Base-by-base conservation (phyloP, 306 rosid species). In the Quercus ilex region DNA sequence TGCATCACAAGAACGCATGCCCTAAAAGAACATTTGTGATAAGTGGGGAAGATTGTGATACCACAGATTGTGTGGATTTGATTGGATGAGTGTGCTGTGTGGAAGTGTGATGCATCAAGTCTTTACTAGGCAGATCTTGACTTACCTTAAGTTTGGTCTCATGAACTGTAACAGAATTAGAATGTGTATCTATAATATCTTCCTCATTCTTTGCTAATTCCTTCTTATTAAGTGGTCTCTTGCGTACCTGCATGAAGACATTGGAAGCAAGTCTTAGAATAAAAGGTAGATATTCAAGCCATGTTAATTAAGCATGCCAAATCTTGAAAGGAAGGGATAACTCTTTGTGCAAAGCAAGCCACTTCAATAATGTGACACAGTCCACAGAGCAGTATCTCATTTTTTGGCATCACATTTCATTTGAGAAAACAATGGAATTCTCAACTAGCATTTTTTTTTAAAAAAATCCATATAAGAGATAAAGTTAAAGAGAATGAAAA, bases 101-200 rank as follows among this genome's bases (percentile, higher is more conserved):
- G 17, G 14, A 49, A 11, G 17, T 49, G 1, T 49, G 53, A 11
- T 49, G 17, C 14, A 49, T 49, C 53, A 13, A 49, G 53, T 49
- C 4, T 49, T 49, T 4, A 64, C 18, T 6, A 28, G 70, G 31
- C 43, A 30, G 30, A 14, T 64, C 38, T 5, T 35, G 52, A 77
- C 71, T 82, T 81, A 88, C 99, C 98, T 96, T 96, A 68, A 93
- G 92, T 80, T 96, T 96, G 67, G 99, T 96, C 83, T 96, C 99
- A 52, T 96, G 97, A 43, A 96, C 98, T 52, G 98, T 93, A 55
- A 96, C 55, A 76, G 91, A 81, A 85, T 96, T 93, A 46, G 96
- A 83, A 80, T 79, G 79, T 15, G 99, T 90, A 5, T 96, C 99
- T 51, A 96, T 86, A 26, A 96, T 96, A 81, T 96, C 99, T 89